These are phyloP conservation scores for Glycine tomentella DNA, from an alignment of 306 rosid species.

Conservation along the genomic window DNA sequence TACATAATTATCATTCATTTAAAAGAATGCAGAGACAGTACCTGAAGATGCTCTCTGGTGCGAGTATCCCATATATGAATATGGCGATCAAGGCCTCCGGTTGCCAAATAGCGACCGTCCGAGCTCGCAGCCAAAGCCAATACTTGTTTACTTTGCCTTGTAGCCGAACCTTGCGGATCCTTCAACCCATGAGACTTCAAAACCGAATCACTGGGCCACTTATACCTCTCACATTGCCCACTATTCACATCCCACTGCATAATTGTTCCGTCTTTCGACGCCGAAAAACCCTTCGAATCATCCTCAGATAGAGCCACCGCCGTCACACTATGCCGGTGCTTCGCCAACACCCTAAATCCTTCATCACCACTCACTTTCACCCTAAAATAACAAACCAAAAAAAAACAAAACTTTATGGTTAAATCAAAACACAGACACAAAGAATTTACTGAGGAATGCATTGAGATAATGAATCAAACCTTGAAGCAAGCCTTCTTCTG, in stretches of 20 bases:
- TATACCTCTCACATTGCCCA: slow-evolving; percentile 81
- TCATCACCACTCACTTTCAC: slow-evolving; percentile 66
- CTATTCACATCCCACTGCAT: slow-evolving; percentile 87
- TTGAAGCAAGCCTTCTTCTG: slow-evolving; percentile 74
- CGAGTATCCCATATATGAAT: slow-evolving; percentile 97
- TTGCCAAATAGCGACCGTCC: slow-evolving; percentile 88
- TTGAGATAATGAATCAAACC: slow-evolving; percentile 43
- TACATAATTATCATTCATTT: neutral
- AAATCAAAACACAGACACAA: neutral
- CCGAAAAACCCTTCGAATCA: slow-evolving; percentile 87
- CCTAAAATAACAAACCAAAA: slow-evolving; percentile 53
- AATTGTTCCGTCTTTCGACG: slow-evolving; percentile 90
- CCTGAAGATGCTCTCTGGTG: slow-evolving; percentile 89
- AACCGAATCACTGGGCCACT: slow-evolving; percentile 76
- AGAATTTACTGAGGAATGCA: neutral
- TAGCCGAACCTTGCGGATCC: slow-evolving; percentile 82
- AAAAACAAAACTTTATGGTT: neutral
- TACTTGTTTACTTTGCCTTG: slow-evolving; percentile 70
- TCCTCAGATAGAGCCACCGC: slow-evolving; percentile 86
- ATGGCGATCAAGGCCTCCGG: slow-evolving; percentile 96
- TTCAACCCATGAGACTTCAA: slow-evolving; percentile 81
- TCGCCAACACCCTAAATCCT: slow-evolving; percentile 70
- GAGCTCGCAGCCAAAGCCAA: slow-evolving; percentile 86
- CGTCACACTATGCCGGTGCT: slow-evolving; percentile 80
- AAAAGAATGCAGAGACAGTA: slow-evolving; percentile 35